phyloP scores from a whole-genome alignment of 345 rosid species.

The Aethionema arabicum region DNA sequence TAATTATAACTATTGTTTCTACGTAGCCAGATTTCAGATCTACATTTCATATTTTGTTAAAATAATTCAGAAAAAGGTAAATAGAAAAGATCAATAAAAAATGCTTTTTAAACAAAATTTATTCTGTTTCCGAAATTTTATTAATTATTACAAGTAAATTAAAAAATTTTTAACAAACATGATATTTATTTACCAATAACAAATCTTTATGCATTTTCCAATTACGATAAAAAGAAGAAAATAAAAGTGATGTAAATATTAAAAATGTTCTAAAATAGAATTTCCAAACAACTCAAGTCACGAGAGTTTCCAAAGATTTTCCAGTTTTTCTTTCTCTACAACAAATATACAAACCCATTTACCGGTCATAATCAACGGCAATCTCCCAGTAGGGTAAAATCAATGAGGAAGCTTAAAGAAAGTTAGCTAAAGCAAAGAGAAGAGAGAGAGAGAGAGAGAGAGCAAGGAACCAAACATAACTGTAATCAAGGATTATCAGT shows the following conservation, averaged over 20 bases:
- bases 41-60: too few relatives aligned
- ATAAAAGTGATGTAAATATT: constrained; percentile 14
- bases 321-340: constrained; percentile 37
- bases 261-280: constrained; percentile 13
- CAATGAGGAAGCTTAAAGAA: constrained; percentile 25
- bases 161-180: too few relatives aligned
- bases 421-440: constrained; percentile 32
- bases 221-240: constrained; percentile 19
- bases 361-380: constrained; percentile 29
- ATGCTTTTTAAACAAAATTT: too few relatives aligned
- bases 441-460: constrained; percentile 17
- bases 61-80: too few relatives aligned
- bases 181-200: neutral
- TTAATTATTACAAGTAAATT: too few relatives aligned
- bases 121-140: too few relatives aligned
- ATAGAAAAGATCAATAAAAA: too few relatives aligned
- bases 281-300: constrained; percentile 24
- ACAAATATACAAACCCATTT: constrained; percentile 35
- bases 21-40: too few relatives aligned
- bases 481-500: neutral
- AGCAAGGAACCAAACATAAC: constrained; percentile 11
- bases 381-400: constrained; percentile 31
- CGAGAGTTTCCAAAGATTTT: constrained; percentile 25
- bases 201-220: constrained; percentile 6
- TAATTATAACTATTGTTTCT: too few relatives aligned